Evolutionary conservation across 345 rosid species (phyloP).

Genomic region (Salix caprea): DNA sequence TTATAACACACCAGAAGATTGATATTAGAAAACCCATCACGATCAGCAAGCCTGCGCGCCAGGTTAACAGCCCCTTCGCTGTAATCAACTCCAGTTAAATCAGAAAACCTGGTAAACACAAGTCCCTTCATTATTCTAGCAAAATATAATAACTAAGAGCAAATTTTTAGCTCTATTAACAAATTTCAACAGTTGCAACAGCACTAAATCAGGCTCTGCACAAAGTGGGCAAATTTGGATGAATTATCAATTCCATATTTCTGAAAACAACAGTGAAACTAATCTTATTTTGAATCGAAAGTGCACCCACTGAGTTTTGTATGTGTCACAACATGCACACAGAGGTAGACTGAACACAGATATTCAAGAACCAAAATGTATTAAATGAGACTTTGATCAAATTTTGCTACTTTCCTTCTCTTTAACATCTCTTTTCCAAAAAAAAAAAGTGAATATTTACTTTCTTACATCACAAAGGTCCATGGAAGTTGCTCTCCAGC

Average conservation of each 20-base stretch:
- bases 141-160: background rate
- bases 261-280: background rate
- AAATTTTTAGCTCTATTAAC: background rate
- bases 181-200: background rate
- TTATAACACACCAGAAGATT: conserved; percentile 59
- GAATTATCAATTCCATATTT: background rate
- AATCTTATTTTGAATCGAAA: background rate
- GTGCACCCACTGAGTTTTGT: background rate
- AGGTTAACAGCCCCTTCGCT: conserved; percentile 90
- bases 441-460: background rate
- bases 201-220: background rate
- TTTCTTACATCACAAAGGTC: background rate
- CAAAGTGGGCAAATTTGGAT: background rate
- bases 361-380: background rate
- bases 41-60: conserved; percentile 71
- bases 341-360: background rate
- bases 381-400: background rate
- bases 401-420: background rate
- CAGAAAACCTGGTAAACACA: conserved; percentile 66
- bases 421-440: background rate
- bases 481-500: background rate
- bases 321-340: background rate
- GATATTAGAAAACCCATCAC: conserved; percentile 72
- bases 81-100: conserved; percentile 84
- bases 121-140: background rate